A percentile compares a stretch with the other conserved stretches of the same genome.
Conservation (phyloP, 805 yeast species). For the Metschnikowia baotianmanensis region DNA sequence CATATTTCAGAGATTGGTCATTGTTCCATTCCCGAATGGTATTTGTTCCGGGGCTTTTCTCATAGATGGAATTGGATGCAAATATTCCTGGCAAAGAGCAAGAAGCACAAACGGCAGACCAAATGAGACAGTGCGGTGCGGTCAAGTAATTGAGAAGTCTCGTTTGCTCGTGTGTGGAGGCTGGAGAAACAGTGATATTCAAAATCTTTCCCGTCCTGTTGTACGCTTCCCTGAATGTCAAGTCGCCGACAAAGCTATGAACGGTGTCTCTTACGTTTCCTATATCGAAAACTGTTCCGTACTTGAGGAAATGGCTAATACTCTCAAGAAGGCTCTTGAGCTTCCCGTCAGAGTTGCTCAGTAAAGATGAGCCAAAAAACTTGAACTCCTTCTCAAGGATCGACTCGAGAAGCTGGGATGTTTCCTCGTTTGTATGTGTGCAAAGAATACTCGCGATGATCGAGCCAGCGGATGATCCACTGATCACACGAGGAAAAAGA, state of each 20-base stretch:
- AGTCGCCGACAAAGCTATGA: slow-evolving; percentile 76
- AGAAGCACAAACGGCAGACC: slow-evolving; percentile 92
- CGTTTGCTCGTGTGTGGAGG: slow-evolving; percentile 88
- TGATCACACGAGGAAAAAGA: slow-evolving; percentile 78
- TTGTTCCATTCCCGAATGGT: slow-evolving; percentile 80
- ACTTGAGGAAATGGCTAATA: slow-evolving; percentile 61
- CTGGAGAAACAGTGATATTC: slow-evolving; percentile 91
- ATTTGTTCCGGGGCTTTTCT: slow-evolving; percentile 74
- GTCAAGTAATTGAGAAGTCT: slow-evolving; percentile 74
- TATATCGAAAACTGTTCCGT: slow-evolving; percentile 88
- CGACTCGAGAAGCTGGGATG: slow-evolving; percentile 52
- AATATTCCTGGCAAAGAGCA: slow-evolving; percentile 93
- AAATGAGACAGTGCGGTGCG: slow-evolving; percentile 75
- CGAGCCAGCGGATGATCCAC: slow-evolving; percentile 96
- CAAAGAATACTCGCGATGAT: slow-evolving; percentile 89
- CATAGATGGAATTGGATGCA: slow-evolving; percentile 80
- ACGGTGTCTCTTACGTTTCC: slow-evolving; percentile 68
- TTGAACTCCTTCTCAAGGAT: slow-evolving; percentile 58
- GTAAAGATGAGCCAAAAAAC: slow-evolving; percentile 39
- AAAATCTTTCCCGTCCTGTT: slow-evolving; percentile 91
- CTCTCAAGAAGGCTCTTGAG: slow-evolving; percentile 44
- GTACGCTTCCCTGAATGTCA: slow-evolving; percentile 92
- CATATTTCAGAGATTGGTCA: slow-evolving; percentile 68
- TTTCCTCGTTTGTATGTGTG: slow-evolving; percentile 73
- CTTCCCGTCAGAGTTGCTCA: slow-evolving; percentile 42